These are phyloP conservation scores for Scheffersomyces amazonensis DNA, from an alignment of 805 yeast genomes.

Conservation along the genomic window DNA sequence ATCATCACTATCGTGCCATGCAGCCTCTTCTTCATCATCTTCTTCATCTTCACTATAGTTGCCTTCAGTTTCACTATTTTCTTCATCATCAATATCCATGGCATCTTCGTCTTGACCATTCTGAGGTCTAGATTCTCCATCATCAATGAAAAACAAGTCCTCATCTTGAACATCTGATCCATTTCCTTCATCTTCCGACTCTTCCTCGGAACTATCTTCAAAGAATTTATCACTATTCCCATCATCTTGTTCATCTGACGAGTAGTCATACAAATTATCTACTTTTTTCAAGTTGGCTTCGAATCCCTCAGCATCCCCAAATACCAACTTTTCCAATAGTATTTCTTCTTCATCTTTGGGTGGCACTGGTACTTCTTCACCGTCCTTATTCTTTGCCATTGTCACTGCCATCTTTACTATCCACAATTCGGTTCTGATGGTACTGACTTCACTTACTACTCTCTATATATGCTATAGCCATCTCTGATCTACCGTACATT, in stretches of 20 bases:
- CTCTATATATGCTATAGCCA: no score
- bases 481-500: no score
- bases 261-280: conserved; percentile 53
- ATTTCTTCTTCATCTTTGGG: conserved; percentile 85
- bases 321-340: conserved; percentile 75
- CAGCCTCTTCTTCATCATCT: conserved; percentile 22
- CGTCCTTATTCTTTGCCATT: conserved; percentile 10
- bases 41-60: conserved; percentile 24
- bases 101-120: conserved; percentile 33
- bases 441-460: no score
- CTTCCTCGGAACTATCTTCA: conserved; percentile 37
- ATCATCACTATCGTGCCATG: conserved; percentile 92
- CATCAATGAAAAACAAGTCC: conserved; percentile 43
- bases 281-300: conserved; percentile 59
- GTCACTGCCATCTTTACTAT: no score
- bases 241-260: conserved; percentile 33
- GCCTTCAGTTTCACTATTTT: conserved; percentile 19
- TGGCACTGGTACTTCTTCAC: conserved; percentile 38
- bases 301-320: conserved; percentile 83
- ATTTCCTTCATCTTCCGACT: conserved; percentile 26
- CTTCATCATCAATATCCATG: conserved; percentile 16
- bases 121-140: conserved; percentile 29
- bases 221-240: conserved; percentile 16
- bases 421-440: no score
- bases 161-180: conserved; percentile 32